These are phyloP conservation scores for Hypsizygus marmoreus DNA, from an alignment of 768 basidiomycete genomes.

Conservation along the genomic window DNA sequence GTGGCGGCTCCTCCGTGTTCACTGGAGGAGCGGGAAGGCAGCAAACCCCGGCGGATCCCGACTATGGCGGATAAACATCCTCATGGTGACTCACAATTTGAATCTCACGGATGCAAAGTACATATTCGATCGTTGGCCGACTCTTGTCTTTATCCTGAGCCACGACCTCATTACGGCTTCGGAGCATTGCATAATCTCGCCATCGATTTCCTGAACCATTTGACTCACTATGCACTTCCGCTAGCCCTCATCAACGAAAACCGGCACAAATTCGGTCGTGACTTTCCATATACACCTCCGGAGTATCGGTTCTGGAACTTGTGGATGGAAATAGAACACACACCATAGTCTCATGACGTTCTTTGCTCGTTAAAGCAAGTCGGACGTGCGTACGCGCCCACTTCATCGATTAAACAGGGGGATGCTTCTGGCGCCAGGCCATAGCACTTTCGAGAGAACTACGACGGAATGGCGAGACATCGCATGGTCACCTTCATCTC, in stretches of 20 bases:
- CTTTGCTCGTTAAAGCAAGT: background rate
- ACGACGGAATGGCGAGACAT: too few relatives aligned
- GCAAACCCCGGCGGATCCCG: constrained; percentile 22
- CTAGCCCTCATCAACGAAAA: too few relatives aligned
- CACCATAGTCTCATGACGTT: constrained; percentile 8
- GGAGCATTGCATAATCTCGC: background rate
- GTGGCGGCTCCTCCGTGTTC: constrained; percentile 21
- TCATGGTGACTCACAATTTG: too few relatives aligned
- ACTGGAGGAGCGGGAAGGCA: constrained; percentile 20
- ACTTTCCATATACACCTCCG: background rate
- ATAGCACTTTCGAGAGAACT: constrained; percentile 1
- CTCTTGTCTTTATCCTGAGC: constrained; percentile 7
- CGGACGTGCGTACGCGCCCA: background rate
- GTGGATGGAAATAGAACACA: background rate
- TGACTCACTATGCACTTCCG: too few relatives aligned
- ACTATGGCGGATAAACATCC: constrained; percentile 9
- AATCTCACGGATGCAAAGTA: too few relatives aligned
- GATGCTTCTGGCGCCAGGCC: background rate
- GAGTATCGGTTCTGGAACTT: background rate
- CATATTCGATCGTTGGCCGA: too few relatives aligned
- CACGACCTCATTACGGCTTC: constrained; percentile 4
- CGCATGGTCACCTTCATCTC: too few relatives aligned
- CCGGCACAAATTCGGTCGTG: too few relatives aligned
- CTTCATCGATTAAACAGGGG: constrained; percentile 10
- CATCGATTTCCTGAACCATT: too few relatives aligned